phyloP scores from a whole-genome alignment of 164 flowering plant genomes.

The Santalum album region DNA sequence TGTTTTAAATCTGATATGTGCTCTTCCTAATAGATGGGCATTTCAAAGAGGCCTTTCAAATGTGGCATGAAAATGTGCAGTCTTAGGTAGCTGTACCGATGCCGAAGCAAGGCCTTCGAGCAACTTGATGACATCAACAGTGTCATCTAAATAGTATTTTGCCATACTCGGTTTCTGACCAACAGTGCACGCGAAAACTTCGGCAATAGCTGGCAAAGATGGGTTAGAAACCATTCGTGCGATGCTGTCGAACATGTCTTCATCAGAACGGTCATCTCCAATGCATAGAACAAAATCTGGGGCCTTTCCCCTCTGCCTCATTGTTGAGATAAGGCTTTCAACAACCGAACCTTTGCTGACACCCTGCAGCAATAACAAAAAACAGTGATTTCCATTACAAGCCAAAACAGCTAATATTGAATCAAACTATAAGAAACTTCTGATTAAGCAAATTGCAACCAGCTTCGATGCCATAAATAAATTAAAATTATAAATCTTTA shows the following conservation, averaged over 20 bases:
- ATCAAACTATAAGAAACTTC: neutral
- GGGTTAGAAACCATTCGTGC: conserved; percentile 3
- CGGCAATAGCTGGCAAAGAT: conserved; percentile 11
- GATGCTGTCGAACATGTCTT: conserved; percentile 37
- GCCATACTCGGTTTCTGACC: conserved; percentile 42
- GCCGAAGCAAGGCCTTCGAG: conserved; percentile 19
- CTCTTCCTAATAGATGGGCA: neutral
- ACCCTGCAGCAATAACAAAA: conserved; percentile 20
- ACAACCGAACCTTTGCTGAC: conserved; percentile 35
- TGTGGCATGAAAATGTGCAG: conserved; percentile 1
- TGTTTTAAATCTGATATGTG: neutral
- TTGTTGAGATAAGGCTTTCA: conserved; percentile 21
- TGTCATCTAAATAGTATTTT: conserved; percentile 27
- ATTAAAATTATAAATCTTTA: no score
- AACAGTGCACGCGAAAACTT: conserved; percentile 33
- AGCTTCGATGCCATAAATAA: no score
- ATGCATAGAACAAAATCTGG: conserved; percentile 35
- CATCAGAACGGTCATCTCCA: conserved; percentile 40
- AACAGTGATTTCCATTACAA: neutral
- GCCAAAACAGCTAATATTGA: neutral
- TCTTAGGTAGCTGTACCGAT: neutral
- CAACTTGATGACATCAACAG: conserved; percentile 21
- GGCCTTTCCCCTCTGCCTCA: conserved; percentile 17
- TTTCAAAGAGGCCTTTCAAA: neutral
- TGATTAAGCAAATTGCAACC: no score